These are phyloP conservation scores for Rhizoctonia solani DNA, from an alignment of 1,284 basidiomycete species.

Conservation along the genomic window DNA sequence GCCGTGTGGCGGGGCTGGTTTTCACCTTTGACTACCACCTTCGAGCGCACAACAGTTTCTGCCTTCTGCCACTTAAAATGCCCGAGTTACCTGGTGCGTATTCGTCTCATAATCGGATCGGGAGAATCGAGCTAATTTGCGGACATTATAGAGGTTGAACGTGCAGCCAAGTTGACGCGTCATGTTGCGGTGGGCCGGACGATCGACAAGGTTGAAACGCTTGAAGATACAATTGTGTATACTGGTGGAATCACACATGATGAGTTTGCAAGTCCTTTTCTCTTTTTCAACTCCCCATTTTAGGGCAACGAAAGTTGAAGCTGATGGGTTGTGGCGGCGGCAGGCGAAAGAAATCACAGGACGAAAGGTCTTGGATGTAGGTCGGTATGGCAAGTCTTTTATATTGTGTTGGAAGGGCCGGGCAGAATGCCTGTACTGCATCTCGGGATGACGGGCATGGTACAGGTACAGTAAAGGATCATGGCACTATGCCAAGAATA, in stretches of 20 bases:
- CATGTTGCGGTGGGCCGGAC: slow-evolving; percentile 59
- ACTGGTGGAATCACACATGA: slow-evolving; percentile 57
- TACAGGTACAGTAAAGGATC: slow-evolving; percentile 61
- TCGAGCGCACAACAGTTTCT: too few species aligned
- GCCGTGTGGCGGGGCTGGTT: too few species aligned
- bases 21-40: too few species aligned
- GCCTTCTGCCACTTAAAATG: slow-evolving; percentile 51
- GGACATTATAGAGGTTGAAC: slow-evolving; percentile 66
- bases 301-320: not conserved
- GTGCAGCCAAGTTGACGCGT: slow-evolving; percentile 64
- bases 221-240: slow-evolving; percentile 73
- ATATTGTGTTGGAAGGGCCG: slow-evolving; percentile 65
- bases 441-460: slow-evolving; percentile 84
- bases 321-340: not conserved
- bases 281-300: too few species aligned
- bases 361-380: slow-evolving; percentile 61
- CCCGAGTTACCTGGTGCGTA: slow-evolving; percentile 66
- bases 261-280: slow-evolving; percentile 62
- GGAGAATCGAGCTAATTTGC: not conserved
- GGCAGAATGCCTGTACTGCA: slow-evolving; percentile 73
- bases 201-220: slow-evolving; percentile 63
- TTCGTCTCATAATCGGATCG: not conserved
- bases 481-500: too few species aligned
- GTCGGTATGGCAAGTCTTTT: slow-evolving; percentile 81
- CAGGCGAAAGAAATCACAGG: slow-evolving; percentile 65